A percentile compares a stretch with the other conserved stretches of the same genome.
These are phyloP conservation scores for Gentiana dahurica DNA, from an alignment of 257 asterid species.

Conservation along the genomic window DNA sequence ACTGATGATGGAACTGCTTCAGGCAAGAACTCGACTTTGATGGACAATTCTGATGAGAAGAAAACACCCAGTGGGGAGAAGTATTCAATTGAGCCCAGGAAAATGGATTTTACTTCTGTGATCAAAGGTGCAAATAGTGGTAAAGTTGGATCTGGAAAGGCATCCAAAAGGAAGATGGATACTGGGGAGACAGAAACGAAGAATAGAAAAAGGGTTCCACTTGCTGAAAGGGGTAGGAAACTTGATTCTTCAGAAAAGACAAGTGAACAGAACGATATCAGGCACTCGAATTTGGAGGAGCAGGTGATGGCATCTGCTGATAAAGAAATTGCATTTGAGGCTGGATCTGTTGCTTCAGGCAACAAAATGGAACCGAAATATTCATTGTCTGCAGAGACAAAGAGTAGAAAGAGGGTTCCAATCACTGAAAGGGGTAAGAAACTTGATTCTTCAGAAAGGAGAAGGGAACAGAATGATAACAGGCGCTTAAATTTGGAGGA, in stretches of 20 bases:
- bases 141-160: constrained; percentile 15
- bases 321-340: too few species aligned
- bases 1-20: constrained; percentile 16
- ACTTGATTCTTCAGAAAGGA: constrained; percentile 11
- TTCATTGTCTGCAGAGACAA: not conserved
- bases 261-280: too few species aligned
- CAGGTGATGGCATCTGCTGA: too few species aligned
- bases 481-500: constrained; percentile 4
- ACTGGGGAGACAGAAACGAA: constrained; percentile 3
- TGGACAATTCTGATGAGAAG: constrained; percentile 16
- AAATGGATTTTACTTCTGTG: constrained; percentile 4
- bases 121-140: constrained; percentile 18
- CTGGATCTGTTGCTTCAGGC: too few species aligned
- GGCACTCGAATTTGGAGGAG: too few species aligned
- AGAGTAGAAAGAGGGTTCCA: constrained; percentile 6
- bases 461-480: constrained; percentile 13
- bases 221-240: constrained; percentile 7
- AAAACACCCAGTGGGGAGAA: constrained; percentile 30
- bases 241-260: constrained; percentile 17
- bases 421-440: constrained; percentile 7
- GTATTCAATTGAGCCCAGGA: constrained; percentile 27
- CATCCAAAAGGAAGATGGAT: constrained; percentile 3
- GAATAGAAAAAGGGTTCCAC: constrained; percentile 7
- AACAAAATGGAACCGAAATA: too few species aligned
- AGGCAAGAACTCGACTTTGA: constrained; percentile 23